These are phyloP conservation scores for Cladosporium halotolerans DNA, from an alignment of 2,329 filamentous ascomycete genomes.

Conservation along the genomic window DNA sequence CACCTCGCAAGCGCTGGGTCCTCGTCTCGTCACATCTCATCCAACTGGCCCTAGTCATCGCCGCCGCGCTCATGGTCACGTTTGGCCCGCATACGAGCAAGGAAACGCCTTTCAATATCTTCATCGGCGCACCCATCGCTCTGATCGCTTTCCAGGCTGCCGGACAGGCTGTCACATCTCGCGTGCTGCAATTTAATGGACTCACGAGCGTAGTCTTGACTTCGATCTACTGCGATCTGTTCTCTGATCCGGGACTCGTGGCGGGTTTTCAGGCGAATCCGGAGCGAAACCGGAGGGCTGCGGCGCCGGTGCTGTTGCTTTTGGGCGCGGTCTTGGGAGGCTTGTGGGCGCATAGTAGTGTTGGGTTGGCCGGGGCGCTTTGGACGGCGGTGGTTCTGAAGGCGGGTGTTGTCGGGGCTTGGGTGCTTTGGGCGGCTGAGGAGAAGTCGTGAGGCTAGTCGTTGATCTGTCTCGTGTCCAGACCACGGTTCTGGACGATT, in stretches of 20 bases:
- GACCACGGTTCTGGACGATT: no score
- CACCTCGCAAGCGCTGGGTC: slow-evolving; percentile 59
- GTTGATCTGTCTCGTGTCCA: no score
- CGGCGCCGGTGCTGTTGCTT: slow-evolving; percentile 46
- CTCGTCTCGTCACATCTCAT: slow-evolving; percentile 44
- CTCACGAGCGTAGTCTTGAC: slow-evolving; percentile 78
- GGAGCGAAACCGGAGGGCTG: slow-evolving; percentile 49
- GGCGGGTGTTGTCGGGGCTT: slow-evolving; percentile 32
- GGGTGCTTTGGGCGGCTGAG: slow-evolving; percentile 38
- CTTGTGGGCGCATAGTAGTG: slow-evolving; percentile 46
- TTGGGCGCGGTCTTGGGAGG: slow-evolving; percentile 51
- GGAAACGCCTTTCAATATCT: slow-evolving; percentile 20
- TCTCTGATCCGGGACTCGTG: slow-evolving; percentile 55
- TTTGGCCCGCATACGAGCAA: slow-evolving; percentile 24
- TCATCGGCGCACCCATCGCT: slow-evolving; percentile 59
- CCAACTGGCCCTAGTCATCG: slow-evolving; percentile 37
- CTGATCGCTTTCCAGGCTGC: slow-evolving; percentile 71
- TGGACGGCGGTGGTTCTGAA: slow-evolving; percentile 45
- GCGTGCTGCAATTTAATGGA: slow-evolving; percentile 62
- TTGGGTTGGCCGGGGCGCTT: slow-evolving; percentile 47
- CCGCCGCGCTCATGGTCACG: slow-evolving; percentile 38
- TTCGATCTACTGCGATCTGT: slow-evolving; percentile 75
- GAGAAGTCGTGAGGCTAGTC: no score
- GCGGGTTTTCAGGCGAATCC: slow-evolving; percentile 37
- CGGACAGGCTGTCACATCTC: slow-evolving; percentile 68